Base-by-base conservation (phyloP, 2,329 filamentous ascomycete species). In the Alternaria burnsii region DNA sequence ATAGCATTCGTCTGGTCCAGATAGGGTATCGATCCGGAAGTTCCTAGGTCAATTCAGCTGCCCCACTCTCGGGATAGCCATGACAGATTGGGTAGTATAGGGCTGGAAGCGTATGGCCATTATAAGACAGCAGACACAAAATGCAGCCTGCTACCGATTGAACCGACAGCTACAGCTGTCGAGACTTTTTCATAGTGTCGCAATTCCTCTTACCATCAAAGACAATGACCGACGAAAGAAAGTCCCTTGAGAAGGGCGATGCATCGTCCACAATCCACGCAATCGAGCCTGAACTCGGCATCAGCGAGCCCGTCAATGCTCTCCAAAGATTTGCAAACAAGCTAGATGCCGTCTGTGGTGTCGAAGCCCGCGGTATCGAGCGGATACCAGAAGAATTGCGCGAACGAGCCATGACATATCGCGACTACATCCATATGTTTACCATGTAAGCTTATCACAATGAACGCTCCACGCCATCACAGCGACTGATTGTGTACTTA, bases 351-450 rank as follows among this genome's bases (percentile, higher is more conserved):
- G 55, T 78, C 9, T 70, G 72, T 10, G 75, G 75, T 22, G 61
- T 72, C 5, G 76, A 78, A 55, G 74, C 75, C 30, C 70, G 76
- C 14, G 76, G 76, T 32, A 74, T 78, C 50, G 68, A 69, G 18
- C 63, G 76, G 16, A 75, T 78, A 8, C 66, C 70, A n/a, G 70
- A 72, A 46, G 69, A 73, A 32, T 47, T 77, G 41, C 58, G 68
- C 3, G 65, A 64, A 32, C 34, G 62, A n/a, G 50, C 44, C 11
- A 65, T 70, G 57, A 46, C 61, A 1, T 57, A 61, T 8, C 52
- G 54, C 6, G 68, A 71, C 44, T 71, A 72, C 42, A 48, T 72
- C 7, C 66, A 71, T 5, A 71, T 71, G 66, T 69, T 67, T 41
- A 68, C 63, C 10, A 70, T 71, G 67, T 72, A 58, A 59, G 65